These are phyloP conservation scores for Backusella morwellensis DNA, from an alignment of 192 early-diverging fungal genomes.

Conservation along the genomic window DNA sequence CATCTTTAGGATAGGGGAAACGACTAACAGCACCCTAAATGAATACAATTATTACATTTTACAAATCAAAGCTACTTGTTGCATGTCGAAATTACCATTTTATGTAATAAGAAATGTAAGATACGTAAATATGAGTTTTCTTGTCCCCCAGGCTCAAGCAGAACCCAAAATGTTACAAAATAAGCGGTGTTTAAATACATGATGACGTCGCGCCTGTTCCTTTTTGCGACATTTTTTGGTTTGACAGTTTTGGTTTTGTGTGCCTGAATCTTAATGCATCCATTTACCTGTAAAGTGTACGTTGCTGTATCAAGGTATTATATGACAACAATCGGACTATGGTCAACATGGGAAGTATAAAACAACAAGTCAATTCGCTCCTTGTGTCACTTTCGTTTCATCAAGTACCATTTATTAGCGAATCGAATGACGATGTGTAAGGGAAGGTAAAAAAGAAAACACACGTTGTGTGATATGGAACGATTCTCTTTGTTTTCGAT, in stretches of 20 bases:
- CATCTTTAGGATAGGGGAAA: conserved; percentile 25
- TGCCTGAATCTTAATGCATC: background rate
- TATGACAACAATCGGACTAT: too few species aligned
- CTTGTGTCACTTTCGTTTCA: too few species aligned
- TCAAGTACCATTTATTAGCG: too few species aligned
- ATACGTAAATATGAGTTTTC: background rate
- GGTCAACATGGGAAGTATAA: too few species aligned
- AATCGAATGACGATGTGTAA: too few species aligned
- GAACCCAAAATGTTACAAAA: background rate
- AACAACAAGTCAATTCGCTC: too few species aligned
- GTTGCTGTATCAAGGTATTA: too few species aligned
- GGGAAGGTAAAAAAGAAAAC: too few species aligned
- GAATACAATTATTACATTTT: background rate
- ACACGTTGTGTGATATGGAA: too few species aligned
- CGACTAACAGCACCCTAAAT: conserved; percentile 23
- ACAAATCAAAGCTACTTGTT: background rate
- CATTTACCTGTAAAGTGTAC: too few species aligned
- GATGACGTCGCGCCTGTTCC: background rate
- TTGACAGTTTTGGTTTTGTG: background rate
- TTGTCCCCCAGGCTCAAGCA: conserved; percentile 2
- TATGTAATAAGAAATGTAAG: conserved; percentile 4
- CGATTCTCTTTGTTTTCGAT: too few species aligned
- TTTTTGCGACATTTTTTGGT: background rate
- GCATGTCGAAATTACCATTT: background rate
- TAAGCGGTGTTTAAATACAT: background rate